A percentile compares a stretch with the other conserved stretches of the same genome.
Evolutionary conservation across 495 filamentous ascomycete genomes (phyloP).

Genomic region (Daldinia caldariorum): DNA sequence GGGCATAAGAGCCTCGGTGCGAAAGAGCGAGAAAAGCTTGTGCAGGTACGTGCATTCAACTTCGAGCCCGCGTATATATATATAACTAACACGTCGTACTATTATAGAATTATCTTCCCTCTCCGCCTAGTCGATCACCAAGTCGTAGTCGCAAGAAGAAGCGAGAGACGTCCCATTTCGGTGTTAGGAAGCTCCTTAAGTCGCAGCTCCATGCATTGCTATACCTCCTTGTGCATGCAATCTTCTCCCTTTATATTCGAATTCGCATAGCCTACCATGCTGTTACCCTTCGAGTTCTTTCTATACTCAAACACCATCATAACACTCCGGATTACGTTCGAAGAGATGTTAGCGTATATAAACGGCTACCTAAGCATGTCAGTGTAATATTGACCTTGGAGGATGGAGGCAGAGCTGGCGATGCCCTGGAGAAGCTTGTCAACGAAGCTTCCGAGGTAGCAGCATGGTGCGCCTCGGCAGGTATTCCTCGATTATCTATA

Average conservation of each 20-base stretch:
- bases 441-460: slow-evolving; percentile 89
- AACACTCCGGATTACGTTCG: slow-evolving; percentile 89
- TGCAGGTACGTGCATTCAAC: slow-evolving; percentile 58
- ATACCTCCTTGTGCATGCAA: slow-evolving; percentile 76
- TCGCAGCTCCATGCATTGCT: slow-evolving; percentile 72
- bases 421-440: slow-evolving; percentile 79
- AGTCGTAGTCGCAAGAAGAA: slow-evolving; percentile 43
- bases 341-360: slow-evolving; percentile 81
- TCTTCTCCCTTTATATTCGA: slow-evolving; percentile 89
- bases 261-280: slow-evolving; percentile 81
- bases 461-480: slow-evolving; percentile 89
- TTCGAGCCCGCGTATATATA: slow-evolving; percentile 16
- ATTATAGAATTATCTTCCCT: slow-evolving; percentile 76
- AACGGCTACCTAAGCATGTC: slow-evolving; percentile 80
- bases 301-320: slow-evolving; percentile 91
- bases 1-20: slow-evolving; percentile 68
- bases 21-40: slow-evolving; percentile 73
- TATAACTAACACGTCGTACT: slow-evolving; percentile 32
- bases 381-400: slow-evolving; percentile 85
- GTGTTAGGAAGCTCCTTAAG: slow-evolving; percentile 74
- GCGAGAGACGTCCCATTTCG: slow-evolving; percentile 53
- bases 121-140: slow-evolving; percentile 55
- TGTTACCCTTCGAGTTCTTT: slow-evolving; percentile 75
- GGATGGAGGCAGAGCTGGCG: slow-evolving; percentile 70
- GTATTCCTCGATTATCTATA: slow-evolving; percentile 84